phyloP scores from a whole-genome alignment of 2,329 filamentous ascomycete species.

The Fusarium sp. region DNA sequence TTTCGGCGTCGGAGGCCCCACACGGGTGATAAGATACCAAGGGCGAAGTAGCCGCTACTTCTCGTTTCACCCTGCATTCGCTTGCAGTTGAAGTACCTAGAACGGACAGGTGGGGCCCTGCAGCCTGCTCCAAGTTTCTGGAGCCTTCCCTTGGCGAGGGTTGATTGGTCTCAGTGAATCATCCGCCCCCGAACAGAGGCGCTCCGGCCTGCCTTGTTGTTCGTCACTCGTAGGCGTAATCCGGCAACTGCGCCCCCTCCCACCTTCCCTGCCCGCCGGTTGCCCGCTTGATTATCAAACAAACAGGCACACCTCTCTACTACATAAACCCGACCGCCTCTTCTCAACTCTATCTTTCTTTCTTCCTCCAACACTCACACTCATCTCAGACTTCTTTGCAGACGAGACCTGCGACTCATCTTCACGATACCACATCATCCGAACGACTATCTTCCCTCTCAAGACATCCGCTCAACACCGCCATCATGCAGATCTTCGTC shows the following conservation, averaged over 20 bases:
- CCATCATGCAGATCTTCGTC: slow-evolving; percentile 96
- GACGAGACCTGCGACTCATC: slow-evolving; percentile 19
- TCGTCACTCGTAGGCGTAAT: slow-evolving; percentile 44
- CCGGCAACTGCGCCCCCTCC: slow-evolving; percentile 42
- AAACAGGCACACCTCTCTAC: slow-evolving; percentile 33
- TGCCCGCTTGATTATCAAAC: slow-evolving; percentile 43
- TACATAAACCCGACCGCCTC: slow-evolving; percentile 49
- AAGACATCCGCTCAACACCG: slow-evolving; percentile 47
- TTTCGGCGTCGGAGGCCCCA: background rate
- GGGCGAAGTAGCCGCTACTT: slow-evolving; percentile 36
- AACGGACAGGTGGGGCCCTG: slow-evolving; percentile 37
- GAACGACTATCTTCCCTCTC: slow-evolving; percentile 35
- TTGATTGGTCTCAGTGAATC: slow-evolving; percentile 53
- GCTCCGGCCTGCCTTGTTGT: slow-evolving; percentile 38
- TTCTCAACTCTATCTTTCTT: slow-evolving; percentile 20
- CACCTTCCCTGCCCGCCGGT: slow-evolving; percentile 46
- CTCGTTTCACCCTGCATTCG: background rate
- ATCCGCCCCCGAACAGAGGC: slow-evolving; percentile 44
- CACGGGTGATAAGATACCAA: slow-evolving; percentile 18
- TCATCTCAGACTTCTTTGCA: slow-evolving; percentile 17
- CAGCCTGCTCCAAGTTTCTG: slow-evolving; percentile 50
- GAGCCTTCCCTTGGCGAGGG: slow-evolving; percentile 51
- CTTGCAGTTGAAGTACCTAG: slow-evolving; percentile 34
- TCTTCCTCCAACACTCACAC: slow-evolving; percentile 26
- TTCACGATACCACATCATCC: slow-evolving; percentile 18